Evolutionary conservation across 2,329 filamentous ascomycete species (phyloP).

Genomic region (Teratosphaeriaceae sp.): DNA sequence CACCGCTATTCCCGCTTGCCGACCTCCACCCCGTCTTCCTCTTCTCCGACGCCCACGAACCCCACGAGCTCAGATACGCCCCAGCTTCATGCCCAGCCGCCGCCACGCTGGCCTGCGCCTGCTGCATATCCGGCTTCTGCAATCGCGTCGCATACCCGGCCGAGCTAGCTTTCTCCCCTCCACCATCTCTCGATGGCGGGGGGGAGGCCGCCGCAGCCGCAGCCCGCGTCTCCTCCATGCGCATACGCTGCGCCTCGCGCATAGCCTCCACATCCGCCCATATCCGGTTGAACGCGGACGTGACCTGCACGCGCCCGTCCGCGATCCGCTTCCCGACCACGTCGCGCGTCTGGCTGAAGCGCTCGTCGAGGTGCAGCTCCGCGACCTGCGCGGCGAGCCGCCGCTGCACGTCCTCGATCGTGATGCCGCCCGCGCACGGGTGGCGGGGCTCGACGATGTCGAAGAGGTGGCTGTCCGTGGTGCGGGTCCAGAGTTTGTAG

Average conservation of each 20-base stretch:
- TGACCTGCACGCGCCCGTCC: constrained; percentile 81
- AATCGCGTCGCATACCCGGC: constrained; percentile 7
- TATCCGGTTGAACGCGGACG: constrained; percentile 75
- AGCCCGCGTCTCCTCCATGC: constrained; percentile 50
- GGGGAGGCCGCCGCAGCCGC: constrained; percentile 22
- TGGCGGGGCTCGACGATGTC: constrained; percentile 91
- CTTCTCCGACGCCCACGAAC: constrained; percentile 66
- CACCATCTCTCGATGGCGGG: background rate
- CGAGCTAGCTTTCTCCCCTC: constrained; percentile 10
- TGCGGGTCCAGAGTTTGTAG: constrained; percentile 76
- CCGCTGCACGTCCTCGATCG: constrained; percentile 89
- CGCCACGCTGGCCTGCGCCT: constrained; percentile 49
- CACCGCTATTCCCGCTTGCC: background rate
- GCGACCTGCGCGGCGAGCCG: constrained; percentile 86
- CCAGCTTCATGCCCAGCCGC: constrained; percentile 51
- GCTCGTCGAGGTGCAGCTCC: constrained; percentile 88
- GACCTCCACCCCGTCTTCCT: constrained; percentile 47
- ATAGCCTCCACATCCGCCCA: constrained; percentile 85
- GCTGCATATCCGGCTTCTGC: constrained; percentile 42
- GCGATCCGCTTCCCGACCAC: constrained; percentile 84
- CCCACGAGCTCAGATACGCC: constrained; percentile 58
- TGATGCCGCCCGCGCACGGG: constrained; percentile 85
- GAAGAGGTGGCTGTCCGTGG: constrained; percentile 75
- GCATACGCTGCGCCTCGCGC: constrained; percentile 64
- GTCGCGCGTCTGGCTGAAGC: constrained; percentile 75